Conservation (phyloP, 116 monocot species). For the Trichopus zeylanicus region DNA sequence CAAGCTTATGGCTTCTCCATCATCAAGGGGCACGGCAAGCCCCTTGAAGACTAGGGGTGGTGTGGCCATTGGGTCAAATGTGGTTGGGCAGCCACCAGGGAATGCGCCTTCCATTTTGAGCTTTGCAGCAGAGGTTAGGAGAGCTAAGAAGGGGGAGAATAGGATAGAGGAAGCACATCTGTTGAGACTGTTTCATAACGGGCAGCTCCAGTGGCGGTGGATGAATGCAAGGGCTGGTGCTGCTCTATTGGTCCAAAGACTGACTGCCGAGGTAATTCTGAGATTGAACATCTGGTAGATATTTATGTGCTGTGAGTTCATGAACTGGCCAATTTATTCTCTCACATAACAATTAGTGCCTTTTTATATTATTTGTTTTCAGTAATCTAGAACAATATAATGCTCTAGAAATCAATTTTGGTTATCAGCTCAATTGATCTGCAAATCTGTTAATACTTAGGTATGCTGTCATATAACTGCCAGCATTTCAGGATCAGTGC, state of each 20-base stretch:
- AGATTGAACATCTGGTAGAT: neutral
- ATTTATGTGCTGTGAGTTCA: neutral
- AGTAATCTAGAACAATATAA: too few relatives aligned
- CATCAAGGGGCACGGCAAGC: slow-evolving; percentile 42
- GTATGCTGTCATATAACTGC: too few relatives aligned
- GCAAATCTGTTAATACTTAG: too few relatives aligned
- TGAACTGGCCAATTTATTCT: too few relatives aligned
- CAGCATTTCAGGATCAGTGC: too few relatives aligned
- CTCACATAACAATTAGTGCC: too few relatives aligned
- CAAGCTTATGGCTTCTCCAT: slow-evolving; percentile 25
- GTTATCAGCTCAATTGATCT: too few relatives aligned
- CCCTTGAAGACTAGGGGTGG: slow-evolving; percentile 42
- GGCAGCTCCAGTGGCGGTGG: slow-evolving; percentile 59
- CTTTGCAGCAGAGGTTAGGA: slow-evolving; percentile 73
- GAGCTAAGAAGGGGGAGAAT: slow-evolving; percentile 60
- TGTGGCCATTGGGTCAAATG: neutral
- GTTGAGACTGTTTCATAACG: slow-evolving; percentile 48
- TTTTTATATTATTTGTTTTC: too few relatives aligned
- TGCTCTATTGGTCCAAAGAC: slow-evolving; percentile 21
- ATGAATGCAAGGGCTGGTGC: slow-evolving; percentile 40
- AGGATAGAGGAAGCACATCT: slow-evolving; percentile 62
- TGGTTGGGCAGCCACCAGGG: slow-evolving; percentile 17
- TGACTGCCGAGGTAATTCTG: slow-evolving; percentile 37
- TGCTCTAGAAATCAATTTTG: too few relatives aligned
- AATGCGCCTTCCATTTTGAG: slow-evolving; percentile 68